Evolutionary conservation across 345 rosid species (phyloP).

Genomic region (Ailanthus altissimus): DNA sequence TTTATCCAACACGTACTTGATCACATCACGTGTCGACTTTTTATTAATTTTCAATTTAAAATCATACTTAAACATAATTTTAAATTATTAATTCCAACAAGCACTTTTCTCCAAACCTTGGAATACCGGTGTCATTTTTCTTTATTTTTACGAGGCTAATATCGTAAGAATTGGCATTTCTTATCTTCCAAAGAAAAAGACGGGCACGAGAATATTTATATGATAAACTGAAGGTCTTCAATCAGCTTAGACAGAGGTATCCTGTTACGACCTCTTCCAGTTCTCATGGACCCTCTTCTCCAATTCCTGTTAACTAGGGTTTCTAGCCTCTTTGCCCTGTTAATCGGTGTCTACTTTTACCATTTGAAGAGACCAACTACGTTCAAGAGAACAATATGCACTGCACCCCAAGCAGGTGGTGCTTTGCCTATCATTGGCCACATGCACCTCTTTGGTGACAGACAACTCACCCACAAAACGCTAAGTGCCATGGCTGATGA

Average conservation of each 20-base stretch:
- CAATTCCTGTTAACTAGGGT: neutral
- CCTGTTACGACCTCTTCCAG: neutral
- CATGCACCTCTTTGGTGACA: conserved; percentile 8
- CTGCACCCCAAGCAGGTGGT: conserved; percentile 10
- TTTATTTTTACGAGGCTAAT: too few relatives aligned
- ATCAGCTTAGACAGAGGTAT: neutral
- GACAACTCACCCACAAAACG: conserved; percentile 28
- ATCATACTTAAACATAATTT: too few relatives aligned
- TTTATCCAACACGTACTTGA: too few relatives aligned
- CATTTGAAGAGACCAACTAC: neutral
- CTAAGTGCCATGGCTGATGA: conserved; percentile 41
- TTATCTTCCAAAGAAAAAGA: too few relatives aligned
- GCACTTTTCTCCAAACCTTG: too few relatives aligned
- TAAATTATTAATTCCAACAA: too few relatives aligned
- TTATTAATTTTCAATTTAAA: too few relatives aligned
- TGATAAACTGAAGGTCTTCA: neutral
- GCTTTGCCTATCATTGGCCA: conserved; percentile 20
- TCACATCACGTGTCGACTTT: too few relatives aligned
- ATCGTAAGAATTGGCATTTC: too few relatives aligned
- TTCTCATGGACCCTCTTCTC: conserved; percentile 1
- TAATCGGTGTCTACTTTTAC: neutral
- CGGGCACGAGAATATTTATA: too few relatives aligned
- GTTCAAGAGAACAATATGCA: neutral
- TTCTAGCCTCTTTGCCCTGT: neutral
- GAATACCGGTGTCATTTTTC: too few relatives aligned